phyloP scores from a whole-genome alignment of 1,139 yeast species.

The Saccharomyces pastorianus region DNA sequence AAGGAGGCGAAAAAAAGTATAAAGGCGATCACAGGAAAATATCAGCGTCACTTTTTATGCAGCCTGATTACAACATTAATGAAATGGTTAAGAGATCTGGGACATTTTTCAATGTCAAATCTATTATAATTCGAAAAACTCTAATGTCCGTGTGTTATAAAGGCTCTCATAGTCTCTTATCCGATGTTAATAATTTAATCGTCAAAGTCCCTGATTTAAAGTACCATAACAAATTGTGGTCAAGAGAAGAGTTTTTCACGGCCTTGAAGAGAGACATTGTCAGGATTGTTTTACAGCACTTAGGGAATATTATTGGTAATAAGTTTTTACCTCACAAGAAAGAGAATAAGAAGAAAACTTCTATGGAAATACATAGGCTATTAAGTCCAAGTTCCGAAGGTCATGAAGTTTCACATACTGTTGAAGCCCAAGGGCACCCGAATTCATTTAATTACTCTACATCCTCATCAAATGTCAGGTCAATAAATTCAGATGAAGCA shows the following conservation, averaged over 20 bases:
- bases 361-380: not conserved
- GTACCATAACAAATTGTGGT: conserved; percentile 67
- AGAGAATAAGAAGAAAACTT: conserved; percentile 22
- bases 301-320: conserved; percentile 75
- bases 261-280: conserved; percentile 61
- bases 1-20: conserved; percentile 4
- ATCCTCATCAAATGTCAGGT: not conserved
- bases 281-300: conserved; percentile 58
- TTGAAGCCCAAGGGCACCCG: not conserved
- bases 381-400: not conserved
- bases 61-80: conserved; percentile 35
- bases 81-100: conserved; percentile 62
- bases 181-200: conserved; percentile 64
- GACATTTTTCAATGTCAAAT: conserved; percentile 55
- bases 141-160: conserved; percentile 62
- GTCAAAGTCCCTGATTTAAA: conserved; percentile 58
- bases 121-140: conserved; percentile 47
- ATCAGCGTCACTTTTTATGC: conserved; percentile 11
- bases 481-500: not conserved
- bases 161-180: conserved; percentile 60
- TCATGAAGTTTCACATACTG: not conserved
- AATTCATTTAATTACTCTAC: not conserved
- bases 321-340: conserved; percentile 47
- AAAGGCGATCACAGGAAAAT: conserved; percentile 7
- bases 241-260: conserved; percentile 61